Evolutionary conservation across 768 basidiomycete species (phyloP).

Genomic region (Mycena vulgaris): DNA sequence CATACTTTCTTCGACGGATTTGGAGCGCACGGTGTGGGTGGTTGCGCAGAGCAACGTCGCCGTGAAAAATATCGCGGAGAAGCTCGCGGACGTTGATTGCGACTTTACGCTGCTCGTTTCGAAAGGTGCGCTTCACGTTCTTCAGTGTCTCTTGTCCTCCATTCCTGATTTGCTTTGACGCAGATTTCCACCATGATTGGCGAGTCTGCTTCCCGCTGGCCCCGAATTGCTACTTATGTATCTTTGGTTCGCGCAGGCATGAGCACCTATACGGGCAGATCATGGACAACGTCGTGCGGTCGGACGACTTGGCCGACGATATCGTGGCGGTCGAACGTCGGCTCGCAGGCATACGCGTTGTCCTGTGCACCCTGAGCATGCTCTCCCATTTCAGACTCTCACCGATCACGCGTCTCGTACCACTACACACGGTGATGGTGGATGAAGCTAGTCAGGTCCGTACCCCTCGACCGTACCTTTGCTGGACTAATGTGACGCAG

Average conservation of each 20-base stretch:
- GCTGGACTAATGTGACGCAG: not conserved
- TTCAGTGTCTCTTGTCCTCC: too few relatives aligned
- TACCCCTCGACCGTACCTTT: not conserved
- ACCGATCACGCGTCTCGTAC: constrained; percentile 47
- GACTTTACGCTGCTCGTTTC: constrained; percentile 79
- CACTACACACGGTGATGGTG: constrained; percentile 59
- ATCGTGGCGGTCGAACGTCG: constrained; percentile 42
- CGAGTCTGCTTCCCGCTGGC: constrained; percentile 47
- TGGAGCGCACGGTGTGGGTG: constrained; percentile 67
- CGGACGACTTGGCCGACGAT: constrained; percentile 50
- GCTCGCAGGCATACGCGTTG: constrained; percentile 60
- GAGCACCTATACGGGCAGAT: constrained; percentile 76
- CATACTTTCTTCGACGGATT: constrained; percentile 50
- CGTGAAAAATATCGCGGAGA: constrained; percentile 87
- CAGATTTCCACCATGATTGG: constrained; percentile 76
- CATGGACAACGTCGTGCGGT: constrained; percentile 62
- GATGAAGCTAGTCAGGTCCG: constrained; percentile 67
- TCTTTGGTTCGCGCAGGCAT: constrained; percentile 64
- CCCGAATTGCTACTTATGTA: constrained; percentile 18
- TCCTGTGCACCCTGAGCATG: constrained; percentile 81
- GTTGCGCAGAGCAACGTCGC: constrained; percentile 85
- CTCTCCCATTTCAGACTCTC: constrained; percentile 57
- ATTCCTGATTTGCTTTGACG: not conserved
- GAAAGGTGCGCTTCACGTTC: constrained; percentile 35
- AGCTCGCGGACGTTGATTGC: constrained; percentile 65